Evolutionary conservation across 2,329 filamentous ascomycete genomes (phyloP).

Genomic region (Fusarium sp.): DNA sequence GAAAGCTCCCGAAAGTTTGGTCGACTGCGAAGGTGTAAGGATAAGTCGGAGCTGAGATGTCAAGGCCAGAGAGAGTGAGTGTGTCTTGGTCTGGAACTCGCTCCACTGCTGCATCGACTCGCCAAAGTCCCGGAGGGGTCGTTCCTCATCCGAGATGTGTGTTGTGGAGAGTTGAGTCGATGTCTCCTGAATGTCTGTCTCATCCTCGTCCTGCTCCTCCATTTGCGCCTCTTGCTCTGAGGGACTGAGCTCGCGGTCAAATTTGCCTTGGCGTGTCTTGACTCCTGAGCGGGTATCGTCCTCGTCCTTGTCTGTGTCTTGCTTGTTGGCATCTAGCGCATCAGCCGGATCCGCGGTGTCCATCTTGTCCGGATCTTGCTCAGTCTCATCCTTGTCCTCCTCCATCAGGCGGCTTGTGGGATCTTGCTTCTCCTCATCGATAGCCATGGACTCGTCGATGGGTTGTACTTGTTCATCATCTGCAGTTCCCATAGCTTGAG

Average conservation of each 20-base stretch:
- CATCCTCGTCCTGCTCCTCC: slow-evolving; percentile 63
- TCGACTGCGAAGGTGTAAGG: slow-evolving; percentile 91
- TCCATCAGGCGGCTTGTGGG: slow-evolving; percentile 63
- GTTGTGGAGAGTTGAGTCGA: slow-evolving; percentile 78
- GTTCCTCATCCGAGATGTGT: slow-evolving; percentile 69
- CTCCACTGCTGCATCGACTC: slow-evolving; percentile 83
- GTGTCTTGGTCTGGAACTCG: slow-evolving; percentile 85
- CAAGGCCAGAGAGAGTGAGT: slow-evolving; percentile 86
- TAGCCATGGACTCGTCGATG: slow-evolving; percentile 89
- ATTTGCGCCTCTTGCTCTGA: slow-evolving; percentile 59
- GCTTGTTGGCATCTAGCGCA: slow-evolving; percentile 56
- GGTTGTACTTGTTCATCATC: slow-evolving; percentile 88
- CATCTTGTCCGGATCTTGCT: slow-evolving; percentile 61
- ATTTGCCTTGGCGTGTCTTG: slow-evolving; percentile 70
- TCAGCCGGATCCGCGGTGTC: slow-evolving; percentile 55
- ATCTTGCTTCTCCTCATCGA: slow-evolving; percentile 77
- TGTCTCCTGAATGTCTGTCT: slow-evolving; percentile 64
- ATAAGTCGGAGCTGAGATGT: slow-evolving; percentile 97
- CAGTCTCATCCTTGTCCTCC: slow-evolving; percentile 65
- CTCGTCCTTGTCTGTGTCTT: slow-evolving; percentile 59
- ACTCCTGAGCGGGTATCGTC: slow-evolving; percentile 72
- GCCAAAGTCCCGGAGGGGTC: slow-evolving; percentile 62
- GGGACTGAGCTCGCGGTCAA: slow-evolving; percentile 64
- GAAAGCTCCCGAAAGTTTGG: slow-evolving; percentile 96
- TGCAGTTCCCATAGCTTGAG: slow-evolving; percentile 90